Evolutionary conservation across 2,329 filamentous ascomycete genomes (phyloP).

Genomic region (Teratosphaeria epicoccoides): DNA sequence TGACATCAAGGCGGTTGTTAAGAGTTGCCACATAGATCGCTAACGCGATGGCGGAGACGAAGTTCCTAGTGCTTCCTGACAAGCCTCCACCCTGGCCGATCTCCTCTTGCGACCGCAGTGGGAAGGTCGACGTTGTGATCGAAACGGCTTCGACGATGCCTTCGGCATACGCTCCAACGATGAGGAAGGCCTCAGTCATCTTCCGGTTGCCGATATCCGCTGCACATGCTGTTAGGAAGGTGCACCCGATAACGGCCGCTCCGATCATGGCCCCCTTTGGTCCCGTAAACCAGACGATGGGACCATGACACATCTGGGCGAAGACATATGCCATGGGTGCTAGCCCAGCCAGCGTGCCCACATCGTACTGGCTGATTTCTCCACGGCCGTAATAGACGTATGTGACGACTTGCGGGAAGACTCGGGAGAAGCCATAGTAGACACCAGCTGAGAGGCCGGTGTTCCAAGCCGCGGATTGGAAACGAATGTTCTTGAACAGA

Average conservation of each 20-base stretch:
- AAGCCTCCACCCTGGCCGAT: conserved; percentile 18
- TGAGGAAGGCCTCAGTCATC: conserved; percentile 14
- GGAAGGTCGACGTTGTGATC: conserved; percentile 18
- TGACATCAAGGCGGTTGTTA: conserved; percentile 12
- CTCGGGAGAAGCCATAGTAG: conserved; percentile 16
- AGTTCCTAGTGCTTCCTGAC: conserved; percentile 14
- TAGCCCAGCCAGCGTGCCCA: conserved; percentile 16
- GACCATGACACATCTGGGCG: conserved; percentile 18
- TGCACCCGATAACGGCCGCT: conserved; percentile 12
- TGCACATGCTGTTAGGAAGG: conserved; percentile 14
- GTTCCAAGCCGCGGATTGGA: conserved; percentile 16
- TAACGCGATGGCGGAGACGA: conserved; percentile 14
- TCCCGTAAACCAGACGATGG: conserved; percentile 16
- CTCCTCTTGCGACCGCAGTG: conserved; percentile 18
- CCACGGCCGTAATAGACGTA: conserved; percentile 15
- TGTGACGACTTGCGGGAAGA: conserved; percentile 18
- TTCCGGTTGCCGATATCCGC: conserved; percentile 12
- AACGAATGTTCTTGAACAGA: conserved; percentile 19
- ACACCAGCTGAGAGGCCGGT: conserved; percentile 16
- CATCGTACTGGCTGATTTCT: conserved; percentile 17
- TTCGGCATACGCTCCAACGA: conserved; percentile 14
- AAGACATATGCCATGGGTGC: conserved; percentile 19
- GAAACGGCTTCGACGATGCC: conserved; percentile 17
- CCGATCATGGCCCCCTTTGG: conserved; percentile 20
- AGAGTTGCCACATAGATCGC: conserved; percentile 16